phyloP scores from a whole-genome alignment of 1,139 yeast genomes.

The Blastobotrys aristatus region DNA sequence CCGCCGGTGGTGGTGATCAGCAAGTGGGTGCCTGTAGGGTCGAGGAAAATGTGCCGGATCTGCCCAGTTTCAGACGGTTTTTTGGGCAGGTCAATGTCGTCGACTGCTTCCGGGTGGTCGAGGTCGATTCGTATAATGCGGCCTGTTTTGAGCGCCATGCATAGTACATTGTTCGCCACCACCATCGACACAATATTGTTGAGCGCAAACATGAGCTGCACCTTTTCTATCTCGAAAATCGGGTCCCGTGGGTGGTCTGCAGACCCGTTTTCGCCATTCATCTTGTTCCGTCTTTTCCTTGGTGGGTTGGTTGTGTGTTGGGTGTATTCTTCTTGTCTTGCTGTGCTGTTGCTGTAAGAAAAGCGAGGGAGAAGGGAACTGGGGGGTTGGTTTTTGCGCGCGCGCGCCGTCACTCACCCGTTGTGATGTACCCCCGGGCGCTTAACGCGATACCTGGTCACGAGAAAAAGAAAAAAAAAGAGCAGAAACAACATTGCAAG shows the following conservation, averaged over 20 bases:
- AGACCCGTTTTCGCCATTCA: background rate
- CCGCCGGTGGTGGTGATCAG: slow-evolving; percentile 42
- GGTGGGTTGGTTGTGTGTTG: too few species aligned
- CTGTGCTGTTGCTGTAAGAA: too few species aligned
- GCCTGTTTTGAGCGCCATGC: slow-evolving; percentile 44
- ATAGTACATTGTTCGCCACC: slow-evolving; percentile 46
- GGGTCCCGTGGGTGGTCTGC: background rate
- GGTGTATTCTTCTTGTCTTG: too few species aligned
- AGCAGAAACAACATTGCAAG: too few species aligned
- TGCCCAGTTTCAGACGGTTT: slow-evolving; percentile 27
- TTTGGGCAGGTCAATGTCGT: slow-evolving; percentile 35
- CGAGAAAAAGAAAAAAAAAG: too few species aligned
- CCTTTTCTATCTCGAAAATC: slow-evolving; percentile 42
- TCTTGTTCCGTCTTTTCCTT: background rate
- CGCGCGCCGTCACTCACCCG: too few species aligned
- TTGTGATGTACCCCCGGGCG: too few species aligned
- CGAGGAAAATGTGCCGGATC: slow-evolving; percentile 42
- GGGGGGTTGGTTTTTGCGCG: too few species aligned
- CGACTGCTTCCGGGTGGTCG: slow-evolving; percentile 50
- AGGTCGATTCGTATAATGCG: slow-evolving; percentile 48
- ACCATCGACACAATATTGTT: slow-evolving; percentile 41
- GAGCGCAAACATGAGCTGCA: slow-evolving; percentile 51
- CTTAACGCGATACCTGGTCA: too few species aligned
- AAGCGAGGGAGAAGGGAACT: too few species aligned
- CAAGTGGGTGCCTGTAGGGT: slow-evolving; percentile 47